Percentiles rank a stretch among this genome's conserved stretches.
Conservation (phyloP, 1,284 basidiomycete genomes). For the Cryptococcus wingfieldii region DNA sequence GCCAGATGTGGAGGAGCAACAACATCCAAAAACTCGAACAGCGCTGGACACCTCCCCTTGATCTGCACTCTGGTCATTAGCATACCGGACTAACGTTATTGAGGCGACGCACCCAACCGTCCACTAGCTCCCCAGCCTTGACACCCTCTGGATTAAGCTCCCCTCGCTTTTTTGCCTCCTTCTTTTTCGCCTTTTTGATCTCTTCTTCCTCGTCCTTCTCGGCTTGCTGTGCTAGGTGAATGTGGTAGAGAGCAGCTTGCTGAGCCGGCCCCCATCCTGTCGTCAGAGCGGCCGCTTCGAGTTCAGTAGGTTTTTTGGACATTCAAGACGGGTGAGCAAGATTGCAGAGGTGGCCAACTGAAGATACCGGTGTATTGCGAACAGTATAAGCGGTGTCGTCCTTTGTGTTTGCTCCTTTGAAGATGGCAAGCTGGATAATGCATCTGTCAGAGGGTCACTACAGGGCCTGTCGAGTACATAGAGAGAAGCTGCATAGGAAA, state of each 20-base stretch:
- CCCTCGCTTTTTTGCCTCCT: slow-evolving; percentile 6
- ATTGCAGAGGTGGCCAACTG: not conserved
- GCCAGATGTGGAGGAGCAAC: slow-evolving; percentile 25
- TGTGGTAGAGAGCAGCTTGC: slow-evolving; percentile 17
- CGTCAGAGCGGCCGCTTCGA: slow-evolving; percentile 12
- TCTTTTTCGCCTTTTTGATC: slow-evolving; percentile 14
- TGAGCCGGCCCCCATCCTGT: slow-evolving; percentile 9
- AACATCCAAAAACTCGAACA: slow-evolving; percentile 25
- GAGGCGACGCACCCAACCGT: slow-evolving; percentile 20
- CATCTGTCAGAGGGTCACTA: too few species aligned
- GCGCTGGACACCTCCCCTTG: slow-evolving; percentile 20
- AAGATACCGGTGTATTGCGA: too few species aligned
- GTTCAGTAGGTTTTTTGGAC: slow-evolving; percentile 13
- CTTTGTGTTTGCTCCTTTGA: too few species aligned
- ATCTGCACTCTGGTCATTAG: slow-evolving; percentile 16
- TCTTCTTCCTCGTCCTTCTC: slow-evolving; percentile 14
- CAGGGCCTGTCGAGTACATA: too few species aligned
- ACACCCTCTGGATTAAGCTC: slow-evolving; percentile 12
- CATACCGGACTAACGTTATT: not conserved
- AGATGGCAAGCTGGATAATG: too few species aligned
- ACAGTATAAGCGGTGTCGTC: too few species aligned
- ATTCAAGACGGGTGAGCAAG: not conserved
- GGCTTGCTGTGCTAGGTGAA: slow-evolving; percentile 7
- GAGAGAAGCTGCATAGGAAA: too few species aligned
- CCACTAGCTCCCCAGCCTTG: slow-evolving; percentile 12